Base-by-base conservation (phyloP, 495 filamentous ascomycete species). In the Aspergillus panamensis region DNA sequence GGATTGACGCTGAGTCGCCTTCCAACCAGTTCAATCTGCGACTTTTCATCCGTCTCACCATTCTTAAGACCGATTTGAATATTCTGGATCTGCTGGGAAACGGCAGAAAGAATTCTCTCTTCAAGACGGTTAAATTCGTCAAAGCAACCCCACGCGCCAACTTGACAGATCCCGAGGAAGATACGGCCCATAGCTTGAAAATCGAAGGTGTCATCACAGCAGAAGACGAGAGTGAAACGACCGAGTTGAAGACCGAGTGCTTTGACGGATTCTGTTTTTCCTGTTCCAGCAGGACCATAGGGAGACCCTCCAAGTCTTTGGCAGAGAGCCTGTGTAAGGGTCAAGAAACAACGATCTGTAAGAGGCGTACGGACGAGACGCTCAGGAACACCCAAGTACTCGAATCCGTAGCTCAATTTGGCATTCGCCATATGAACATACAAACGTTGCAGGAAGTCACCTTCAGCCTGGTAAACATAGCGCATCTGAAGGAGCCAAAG, bases 161-260 rank as follows among this genome's bases (percentile, higher is more conserved):
- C 94, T 71, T 97, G 95, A 69, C 95, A 99, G 59, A 99, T 96
- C 80, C 94, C 94, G 31, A 99, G 84, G 80, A 99, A 97, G 66
- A 99, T 99, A 59, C 94, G 89, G 6, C 94, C 94, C 94, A 99
- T 99, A 33, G 94, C 94, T 68, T 99, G 94, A 79, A 96, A 97
- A 73, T 99, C 94, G 66, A 99, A 99, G 0, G 93, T 97, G 70
- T 97, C 94, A 66, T 99, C 94, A 73, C 94, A 99, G 70, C 92
- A 96, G 76, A 99, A 97, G 16, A 99, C 94, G 19, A 99, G 82
- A 13, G 95, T 99, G 70, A 97, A 99, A 51, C 94, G 87, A 68
- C 94, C 94, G 50, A 99, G 87, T 68, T 99, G 92, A 4, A 97
- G 82, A 77, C 94, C 94, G 30, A 99, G 81, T 29, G 94, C 94